These are phyloP conservation scores for Aciculoconidium aculeatum DNA, from an alignment of 805 yeast genomes.

Conservation along the genomic window DNA sequence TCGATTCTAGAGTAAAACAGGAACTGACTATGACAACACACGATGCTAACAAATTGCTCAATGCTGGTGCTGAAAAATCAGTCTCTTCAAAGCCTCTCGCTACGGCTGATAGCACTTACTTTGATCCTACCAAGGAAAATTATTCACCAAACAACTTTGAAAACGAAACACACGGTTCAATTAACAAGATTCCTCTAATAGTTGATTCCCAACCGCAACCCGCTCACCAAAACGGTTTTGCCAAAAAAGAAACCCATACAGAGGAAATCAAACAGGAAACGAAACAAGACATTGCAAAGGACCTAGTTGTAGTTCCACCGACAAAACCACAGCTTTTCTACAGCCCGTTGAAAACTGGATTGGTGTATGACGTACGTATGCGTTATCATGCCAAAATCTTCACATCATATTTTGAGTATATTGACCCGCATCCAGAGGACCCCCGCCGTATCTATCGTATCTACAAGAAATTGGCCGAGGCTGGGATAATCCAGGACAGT, in stretches of 20 bases:
- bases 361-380: constrained; percentile 96
- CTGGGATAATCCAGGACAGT: constrained; percentile 81
- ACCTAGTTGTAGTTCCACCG: constrained; percentile 45
- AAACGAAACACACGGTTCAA: no score
- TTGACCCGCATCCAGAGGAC: constrained; percentile 98
- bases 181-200: no score
- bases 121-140: no score
- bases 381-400: constrained; percentile 93
- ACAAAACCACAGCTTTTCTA: constrained; percentile 65
- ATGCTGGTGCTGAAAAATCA: no score
- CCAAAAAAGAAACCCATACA: background rate
- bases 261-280: background rate
- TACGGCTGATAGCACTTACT: no score
- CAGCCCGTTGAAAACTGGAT: constrained; percentile 79
- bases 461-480: constrained; percentile 89
- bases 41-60: no score
- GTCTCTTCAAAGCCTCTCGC: no score
- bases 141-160: no score
- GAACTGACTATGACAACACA: no score
- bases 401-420: constrained; percentile 86
- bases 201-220: no score
- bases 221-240: no score
- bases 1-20: no score
- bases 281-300: background rate
- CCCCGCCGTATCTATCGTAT: constrained; percentile 94